Percentiles rank a stretch among this genome's conserved stretches.
phyloP scores from a whole-genome alignment of 192 early-diverging fungal genomes.

The Rhizophagus clarus region DNA sequence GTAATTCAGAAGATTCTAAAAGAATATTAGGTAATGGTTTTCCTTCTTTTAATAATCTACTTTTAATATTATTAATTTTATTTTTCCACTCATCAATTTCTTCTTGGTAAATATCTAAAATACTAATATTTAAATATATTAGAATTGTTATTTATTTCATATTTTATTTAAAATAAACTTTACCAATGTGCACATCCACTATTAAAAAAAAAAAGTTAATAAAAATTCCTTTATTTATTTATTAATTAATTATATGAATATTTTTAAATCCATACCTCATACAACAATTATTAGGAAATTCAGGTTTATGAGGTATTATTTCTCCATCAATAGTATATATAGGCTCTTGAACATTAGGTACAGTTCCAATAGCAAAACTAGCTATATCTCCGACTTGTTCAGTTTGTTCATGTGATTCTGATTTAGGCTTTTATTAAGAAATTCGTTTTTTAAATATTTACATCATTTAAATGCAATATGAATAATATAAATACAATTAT shows the following conservation, averaged over 20 bases:
- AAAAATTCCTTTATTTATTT: not conserved
- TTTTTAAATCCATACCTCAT: slow-evolving; percentile 4
- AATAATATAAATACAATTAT: no score
- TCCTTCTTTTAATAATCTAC: not conserved
- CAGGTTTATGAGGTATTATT: slow-evolving; percentile 17
- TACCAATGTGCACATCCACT: slow-evolving; percentile 25
- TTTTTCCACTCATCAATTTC: slow-evolving; percentile 14
- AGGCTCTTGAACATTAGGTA: not conserved
- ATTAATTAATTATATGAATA: not conserved
- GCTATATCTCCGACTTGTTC: not conserved
- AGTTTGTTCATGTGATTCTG: not conserved
- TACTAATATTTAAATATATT: not conserved
- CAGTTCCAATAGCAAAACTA: not conserved
- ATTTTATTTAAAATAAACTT: not conserved
- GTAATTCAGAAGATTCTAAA: not conserved
- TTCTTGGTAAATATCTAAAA: slow-evolving; percentile 30
- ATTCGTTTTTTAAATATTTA: not conserved
- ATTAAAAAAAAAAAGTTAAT: not conserved
- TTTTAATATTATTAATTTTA: not conserved
- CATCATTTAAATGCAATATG: no score
- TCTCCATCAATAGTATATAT: slow-evolving; percentile 17
- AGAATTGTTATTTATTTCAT: not conserved
- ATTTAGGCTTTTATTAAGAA: not conserved
- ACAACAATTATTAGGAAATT: slow-evolving; percentile 28
- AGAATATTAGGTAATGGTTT: slow-evolving; percentile 25